phyloP scores from a whole-genome alignment of 2,329 filamentous ascomycete genomes.

The Paraphaeosphaeria minitans region DNA sequence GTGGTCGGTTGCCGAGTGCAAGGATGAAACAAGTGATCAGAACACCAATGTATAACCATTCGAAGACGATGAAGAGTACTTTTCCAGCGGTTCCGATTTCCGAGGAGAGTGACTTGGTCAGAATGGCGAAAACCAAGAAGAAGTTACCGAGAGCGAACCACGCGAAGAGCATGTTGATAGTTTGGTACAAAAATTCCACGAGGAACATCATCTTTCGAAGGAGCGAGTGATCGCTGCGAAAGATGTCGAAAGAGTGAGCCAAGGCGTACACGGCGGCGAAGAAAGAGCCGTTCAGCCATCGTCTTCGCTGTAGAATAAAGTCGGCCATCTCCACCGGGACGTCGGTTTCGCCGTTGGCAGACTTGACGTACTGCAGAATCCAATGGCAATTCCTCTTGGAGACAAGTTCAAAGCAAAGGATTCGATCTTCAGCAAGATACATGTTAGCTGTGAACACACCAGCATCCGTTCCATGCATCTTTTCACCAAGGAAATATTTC shows the following conservation, averaged over 20 bases:
- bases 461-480: constrained; percentile 88
- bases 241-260: constrained; percentile 94
- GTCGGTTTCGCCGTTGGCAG: constrained; percentile 93
- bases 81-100: constrained; percentile 78
- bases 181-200: constrained; percentile 92
- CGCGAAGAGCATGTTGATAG: constrained; percentile 94
- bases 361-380: constrained; percentile 98
- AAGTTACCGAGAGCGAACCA: constrained; percentile 99
- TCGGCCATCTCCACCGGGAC: constrained; percentile 94
- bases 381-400: constrained; percentile 97
- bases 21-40: constrained; percentile 94
- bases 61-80: constrained; percentile 86
- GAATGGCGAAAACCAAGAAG: constrained; percentile 97
- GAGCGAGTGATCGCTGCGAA: constrained; percentile 87
- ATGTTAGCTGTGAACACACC: constrained; percentile 99
- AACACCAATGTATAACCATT: constrained; percentile 93
- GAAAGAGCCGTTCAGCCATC: constrained; percentile 98
- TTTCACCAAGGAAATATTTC: constrained; percentile 97
- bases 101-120: constrained; percentile 82
- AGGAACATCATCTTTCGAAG: constrained; percentile 88
- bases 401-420: constrained; percentile 97
- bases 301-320: constrained; percentile 90
- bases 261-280: constrained; percentile 96
- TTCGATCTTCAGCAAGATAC: constrained; percentile 98
- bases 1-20: constrained; percentile 89